Evolutionary conservation across 495 filamentous ascomycete genomes (phyloP), one percentile per base, ranked within the genome.

Genomic region (Tuber borchii): DNA sequence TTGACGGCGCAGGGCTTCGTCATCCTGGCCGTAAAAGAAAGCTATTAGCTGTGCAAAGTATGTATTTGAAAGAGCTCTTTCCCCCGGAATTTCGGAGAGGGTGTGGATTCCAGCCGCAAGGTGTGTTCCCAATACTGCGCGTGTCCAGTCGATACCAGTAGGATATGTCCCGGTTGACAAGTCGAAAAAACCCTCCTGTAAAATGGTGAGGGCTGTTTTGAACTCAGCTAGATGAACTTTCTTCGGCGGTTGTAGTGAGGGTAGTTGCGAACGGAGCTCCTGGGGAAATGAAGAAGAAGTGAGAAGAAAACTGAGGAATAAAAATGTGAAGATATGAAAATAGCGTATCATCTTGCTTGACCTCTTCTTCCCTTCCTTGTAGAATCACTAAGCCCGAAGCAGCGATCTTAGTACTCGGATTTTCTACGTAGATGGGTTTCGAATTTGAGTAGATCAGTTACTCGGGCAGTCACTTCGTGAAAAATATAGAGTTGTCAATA

Each of bases 61-160:
- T n/a, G 86, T 87, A 83, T 92, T 77, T 14, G 84, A 83, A 22
- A 81, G 80, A 42, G 80, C 84, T 71, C 61, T 82, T 78, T 77
- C 83, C 70, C 75, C 61, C 6, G 76, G 75, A 70, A 72, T 74
- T 34, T 83, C 81, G 8, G 92, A 89, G 75, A 97, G 84, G 26
- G 91, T 88, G 22, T 86, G 85, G 3, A 95, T 86, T 0, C 90
- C 86, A 26, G 89, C 91, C 0, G 91, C 91, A 71, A 97, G 84
- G 72, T 95, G 90, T 0, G 95, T 96, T 46, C 90, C 90, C 82
- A 95, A 85, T 7, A 97, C 93, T 2, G 95, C 95, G 9, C 91
- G 90, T 1, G 95, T 98, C 95, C 95, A 98, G 86, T 98, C 95
- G 77, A 97, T 97, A 22, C 91, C 88, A 16, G 85, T 85, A 16